Percentiles rank a stretch among this genome's conserved stretches.
Evolutionary conservation across 208 protist species (phyloP).

Genomic region (Acanthamoeba rhysodes): DNA sequence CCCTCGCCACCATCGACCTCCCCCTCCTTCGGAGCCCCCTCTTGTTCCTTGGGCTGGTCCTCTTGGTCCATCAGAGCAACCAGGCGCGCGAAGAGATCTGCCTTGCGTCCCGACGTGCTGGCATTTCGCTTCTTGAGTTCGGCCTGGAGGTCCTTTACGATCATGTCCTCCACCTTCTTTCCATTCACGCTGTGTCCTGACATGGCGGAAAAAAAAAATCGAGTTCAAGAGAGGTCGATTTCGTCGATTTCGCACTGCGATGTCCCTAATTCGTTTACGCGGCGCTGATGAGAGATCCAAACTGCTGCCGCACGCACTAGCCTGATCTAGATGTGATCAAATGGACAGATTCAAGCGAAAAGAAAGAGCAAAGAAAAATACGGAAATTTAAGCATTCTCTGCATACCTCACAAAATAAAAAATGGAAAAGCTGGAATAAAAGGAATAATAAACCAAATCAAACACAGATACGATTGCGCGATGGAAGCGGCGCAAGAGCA

Average conservation of each 20-base stretch:
- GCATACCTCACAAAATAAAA: neutral
- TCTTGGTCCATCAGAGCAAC: constrained; percentile 2
- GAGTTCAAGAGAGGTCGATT: neutral
- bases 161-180: constrained; percentile 65
- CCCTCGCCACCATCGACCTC: neutral
- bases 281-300: neutral
- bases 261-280: neutral
- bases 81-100: constrained; percentile 10
- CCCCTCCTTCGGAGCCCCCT: neutral
- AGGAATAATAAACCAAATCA: neutral
- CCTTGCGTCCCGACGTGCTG: constrained; percentile 20
- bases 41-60: neutral
- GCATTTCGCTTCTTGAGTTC: constrained; percentile 40
- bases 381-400: too few species aligned
- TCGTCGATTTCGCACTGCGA: neutral
- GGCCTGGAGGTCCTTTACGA: constrained; percentile 63
- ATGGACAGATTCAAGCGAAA: neutral
- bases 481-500: neutral
- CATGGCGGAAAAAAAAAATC: neutral
- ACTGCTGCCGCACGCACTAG: neutral
- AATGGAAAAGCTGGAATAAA: neutral
- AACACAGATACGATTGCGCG: neutral
- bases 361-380: constrained; percentile 4
- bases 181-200: constrained; percentile 61
- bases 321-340: neutral